These are phyloP conservation scores for Scheffersomyces cryptocercus DNA, from an alignment of 1,139 yeast genomes.

Conservation along the genomic window DNA sequence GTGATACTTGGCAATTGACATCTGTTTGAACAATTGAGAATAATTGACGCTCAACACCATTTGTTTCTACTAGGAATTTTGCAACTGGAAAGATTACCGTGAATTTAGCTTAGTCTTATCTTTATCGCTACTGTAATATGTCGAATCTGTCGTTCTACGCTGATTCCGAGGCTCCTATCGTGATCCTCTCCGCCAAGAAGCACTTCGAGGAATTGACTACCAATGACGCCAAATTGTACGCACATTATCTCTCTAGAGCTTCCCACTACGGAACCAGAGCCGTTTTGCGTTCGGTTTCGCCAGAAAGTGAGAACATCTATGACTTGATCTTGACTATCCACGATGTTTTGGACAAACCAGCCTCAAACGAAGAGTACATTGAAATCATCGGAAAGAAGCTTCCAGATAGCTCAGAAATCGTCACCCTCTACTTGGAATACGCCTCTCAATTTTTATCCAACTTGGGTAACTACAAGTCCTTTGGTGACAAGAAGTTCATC, in stretches of 20 bases:
- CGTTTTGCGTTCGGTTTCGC: slow-evolving; percentile 79
- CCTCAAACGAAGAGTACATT: slow-evolving; percentile 43
- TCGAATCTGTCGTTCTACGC: slow-evolving; percentile 18
- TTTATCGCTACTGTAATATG: slow-evolving; percentile 1
- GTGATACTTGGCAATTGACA: not conserved
- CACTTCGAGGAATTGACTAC: slow-evolving; percentile 44
- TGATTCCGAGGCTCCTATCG: slow-evolving; percentile 47
- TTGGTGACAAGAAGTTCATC: slow-evolving; percentile 84
- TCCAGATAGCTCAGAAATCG: slow-evolving; percentile 32
- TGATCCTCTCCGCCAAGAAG: slow-evolving; percentile 42
- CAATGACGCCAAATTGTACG: slow-evolving; percentile 53
- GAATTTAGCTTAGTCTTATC: too few species aligned
- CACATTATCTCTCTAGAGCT: slow-evolving; percentile 81
- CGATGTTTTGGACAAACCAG: slow-evolving; percentile 47
- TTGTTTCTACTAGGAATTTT: not conserved
- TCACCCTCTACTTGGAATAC: slow-evolving; percentile 66
- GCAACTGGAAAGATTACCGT: not conserved
- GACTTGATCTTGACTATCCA: slow-evolving; percentile 68
- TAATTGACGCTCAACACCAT: not conserved
- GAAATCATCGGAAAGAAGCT: slow-evolving; percentile 21
- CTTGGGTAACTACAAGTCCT: slow-evolving; percentile 84
- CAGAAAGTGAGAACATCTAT: slow-evolving; percentile 73
- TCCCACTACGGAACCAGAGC: slow-evolving; percentile 82
- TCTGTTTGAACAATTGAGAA: not conserved
- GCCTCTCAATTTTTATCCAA: slow-evolving; percentile 79